phyloP scores from a whole-genome alignment of 2,329 filamentous ascomycete species.

The Albophoma yamanashiensis region DNA sequence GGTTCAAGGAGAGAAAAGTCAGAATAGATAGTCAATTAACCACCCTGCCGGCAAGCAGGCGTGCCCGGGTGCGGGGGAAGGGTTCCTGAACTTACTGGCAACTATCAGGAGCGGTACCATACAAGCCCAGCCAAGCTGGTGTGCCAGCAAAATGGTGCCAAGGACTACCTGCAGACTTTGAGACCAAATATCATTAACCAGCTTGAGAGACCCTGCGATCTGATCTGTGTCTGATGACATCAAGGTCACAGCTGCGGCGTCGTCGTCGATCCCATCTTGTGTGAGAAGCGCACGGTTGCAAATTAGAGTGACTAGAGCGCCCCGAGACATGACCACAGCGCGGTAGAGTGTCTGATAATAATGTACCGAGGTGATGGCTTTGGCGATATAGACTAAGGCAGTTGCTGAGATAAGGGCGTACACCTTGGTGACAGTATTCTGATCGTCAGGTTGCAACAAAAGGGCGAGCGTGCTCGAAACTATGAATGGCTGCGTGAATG shows the following conservation, averaged over 20 bases:
- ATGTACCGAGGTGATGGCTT: background rate
- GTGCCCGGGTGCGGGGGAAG: background rate
- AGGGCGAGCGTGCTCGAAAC: background rate
- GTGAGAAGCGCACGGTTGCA: background rate
- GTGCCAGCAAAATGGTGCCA: background rate
- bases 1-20: background rate
- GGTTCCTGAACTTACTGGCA: background rate
- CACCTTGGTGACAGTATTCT: background rate
- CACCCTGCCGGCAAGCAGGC: background rate
- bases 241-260: background rate
- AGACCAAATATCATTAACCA: background rate
- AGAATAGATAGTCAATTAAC: background rate
- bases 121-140: background rate
- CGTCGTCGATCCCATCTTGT: background rate
- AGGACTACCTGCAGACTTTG: background rate
- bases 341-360: background rate
- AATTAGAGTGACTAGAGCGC: background rate
- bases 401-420: background rate
- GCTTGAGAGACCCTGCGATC: background rate
- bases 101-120: background rate
- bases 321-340: background rate
- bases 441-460: background rate
- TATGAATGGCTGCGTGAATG: background rate
- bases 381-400: background rate
- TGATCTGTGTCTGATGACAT: background rate